Conservation (phyloP, 441 rosid genomes). For the Pelargonium fulgidum region DNA sequence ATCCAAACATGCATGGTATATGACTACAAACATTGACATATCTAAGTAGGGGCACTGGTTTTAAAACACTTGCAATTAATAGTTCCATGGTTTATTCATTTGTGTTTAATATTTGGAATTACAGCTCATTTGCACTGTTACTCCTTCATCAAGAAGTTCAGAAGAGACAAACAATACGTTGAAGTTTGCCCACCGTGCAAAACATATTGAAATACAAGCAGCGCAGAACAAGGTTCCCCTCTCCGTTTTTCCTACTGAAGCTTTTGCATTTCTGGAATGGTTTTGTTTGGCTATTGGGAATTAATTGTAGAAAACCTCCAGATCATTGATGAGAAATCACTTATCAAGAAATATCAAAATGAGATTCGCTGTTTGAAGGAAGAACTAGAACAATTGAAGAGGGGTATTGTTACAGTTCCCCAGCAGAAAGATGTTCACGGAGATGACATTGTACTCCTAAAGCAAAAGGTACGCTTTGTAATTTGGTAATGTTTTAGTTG, state of each 20-base stretch:
- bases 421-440: conserved; percentile 53
- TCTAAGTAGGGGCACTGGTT: background rate
- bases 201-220: conserved; percentile 74
- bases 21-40: background rate
- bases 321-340: conserved; percentile 76
- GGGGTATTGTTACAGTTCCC: conserved; percentile 65
- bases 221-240: conserved; percentile 53
- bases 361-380: conserved; percentile 66
- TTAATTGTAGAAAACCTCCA: conserved; percentile 24
- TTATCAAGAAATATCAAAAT: conserved; percentile 65
- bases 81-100: conserved; percentile 15
- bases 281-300: conserved; percentile 16
- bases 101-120: conserved; percentile 28
- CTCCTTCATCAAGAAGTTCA: conserved; percentile 70
- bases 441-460: conserved; percentile 71
- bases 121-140: conserved; percentile 78
- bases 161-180: conserved; percentile 79
- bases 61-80: background rate
- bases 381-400: conserved; percentile 56
- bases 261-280: conserved; percentile 3
- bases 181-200: conserved; percentile 77
- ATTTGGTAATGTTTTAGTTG: background rate
- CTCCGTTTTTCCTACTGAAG: background rate
- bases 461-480: conserved; percentile 64
- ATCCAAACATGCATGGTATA: conserved; percentile 9